phyloP scores from a whole-genome alignment of 2,329 filamentous ascomycete species.

The Colletotrichum tofieldiae region DNA sequence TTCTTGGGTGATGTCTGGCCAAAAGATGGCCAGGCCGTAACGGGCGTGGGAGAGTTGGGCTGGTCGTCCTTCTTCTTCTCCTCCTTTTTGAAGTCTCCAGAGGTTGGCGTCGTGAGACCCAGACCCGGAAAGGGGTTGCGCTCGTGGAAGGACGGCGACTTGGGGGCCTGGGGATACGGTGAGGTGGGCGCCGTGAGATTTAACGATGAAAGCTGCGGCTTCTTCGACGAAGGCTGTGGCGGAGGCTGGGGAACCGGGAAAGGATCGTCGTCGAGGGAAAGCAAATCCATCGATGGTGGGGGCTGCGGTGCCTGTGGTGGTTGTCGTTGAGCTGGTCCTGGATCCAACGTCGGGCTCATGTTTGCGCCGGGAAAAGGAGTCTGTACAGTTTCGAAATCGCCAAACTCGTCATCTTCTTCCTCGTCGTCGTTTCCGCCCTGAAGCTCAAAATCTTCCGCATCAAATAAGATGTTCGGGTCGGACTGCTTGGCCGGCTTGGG shows the following conservation, averaged over 20 bases:
- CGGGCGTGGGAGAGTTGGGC: conserved; percentile 56
- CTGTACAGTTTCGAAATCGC: conserved; percentile 70
- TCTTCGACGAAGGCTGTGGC: conserved; percentile 47
- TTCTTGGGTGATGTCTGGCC: conserved; percentile 44
- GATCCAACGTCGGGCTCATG: conserved; percentile 29
- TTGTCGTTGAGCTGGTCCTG: conserved; percentile 45
- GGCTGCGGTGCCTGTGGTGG: conserved; percentile 34
- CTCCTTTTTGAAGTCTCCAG: conserved; percentile 51
- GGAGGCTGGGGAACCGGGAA: conserved; percentile 47
- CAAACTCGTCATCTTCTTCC: conserved; percentile 66
- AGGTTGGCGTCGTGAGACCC: conserved; percentile 60
- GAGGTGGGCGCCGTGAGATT: conserved; percentile 50
- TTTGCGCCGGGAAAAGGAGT: conserved; percentile 36
- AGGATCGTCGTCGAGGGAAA: conserved; percentile 54
- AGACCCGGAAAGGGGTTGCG: conserved; percentile 69
- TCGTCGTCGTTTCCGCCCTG: conserved; percentile 57
- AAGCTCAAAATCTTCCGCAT: conserved; percentile 71
- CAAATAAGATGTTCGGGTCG: conserved; percentile 75
- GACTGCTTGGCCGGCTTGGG: conserved; percentile 31
- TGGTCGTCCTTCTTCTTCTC: conserved; percentile 53
- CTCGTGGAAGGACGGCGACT: conserved; percentile 68
- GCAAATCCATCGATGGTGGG: conserved; percentile 57
- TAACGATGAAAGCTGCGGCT: conserved; percentile 53
- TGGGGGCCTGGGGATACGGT: conserved; percentile 64
- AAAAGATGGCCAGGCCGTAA: conserved; percentile 63